These are phyloP conservation scores for Pseudopyricularia cyperi DNA, from an alignment of 2,329 filamentous ascomycete genomes.

Conservation along the genomic window DNA sequence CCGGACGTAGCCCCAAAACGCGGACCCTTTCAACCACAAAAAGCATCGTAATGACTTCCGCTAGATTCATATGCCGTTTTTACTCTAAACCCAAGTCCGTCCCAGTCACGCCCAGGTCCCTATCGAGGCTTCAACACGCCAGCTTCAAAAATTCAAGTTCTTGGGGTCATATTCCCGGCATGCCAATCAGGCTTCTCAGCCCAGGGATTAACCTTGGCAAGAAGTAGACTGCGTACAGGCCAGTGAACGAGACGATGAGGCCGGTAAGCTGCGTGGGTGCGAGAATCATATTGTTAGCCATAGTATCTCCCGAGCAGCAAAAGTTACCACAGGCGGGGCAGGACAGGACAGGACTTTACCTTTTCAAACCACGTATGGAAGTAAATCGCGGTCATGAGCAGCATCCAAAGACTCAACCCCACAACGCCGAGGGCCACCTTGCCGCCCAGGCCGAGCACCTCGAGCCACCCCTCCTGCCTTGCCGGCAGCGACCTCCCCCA, in stretches of 20 bases:
- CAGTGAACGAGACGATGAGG: constrained; percentile 31
- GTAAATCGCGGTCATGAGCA: constrained; percentile 96
- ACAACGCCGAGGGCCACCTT: constrained; percentile 52
- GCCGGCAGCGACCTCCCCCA: constrained; percentile 8
- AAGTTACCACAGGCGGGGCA: neutral
- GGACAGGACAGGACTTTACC: constrained; percentile 27
- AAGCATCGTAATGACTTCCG: too few relatives aligned
- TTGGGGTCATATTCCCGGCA: constrained; percentile 31
- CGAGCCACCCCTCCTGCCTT: constrained; percentile 9
- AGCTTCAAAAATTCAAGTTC: neutral
- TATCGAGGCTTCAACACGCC: neutral
- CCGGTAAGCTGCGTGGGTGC: constrained; percentile 34
- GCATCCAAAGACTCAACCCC: constrained; percentile 78
- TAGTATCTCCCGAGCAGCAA: neutral
- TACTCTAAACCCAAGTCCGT: too few relatives aligned
- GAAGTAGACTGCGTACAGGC: constrained; percentile 36
- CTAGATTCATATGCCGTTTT: too few relatives aligned
- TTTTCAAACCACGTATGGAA: constrained; percentile 99
- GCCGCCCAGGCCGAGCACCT: constrained; percentile 29
- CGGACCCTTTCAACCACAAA: too few relatives aligned
- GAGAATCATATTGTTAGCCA: constrained; percentile 11
- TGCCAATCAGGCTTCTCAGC: constrained; percentile 29
- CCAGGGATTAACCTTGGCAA: constrained; percentile 36
- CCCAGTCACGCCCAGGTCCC: too few relatives aligned
- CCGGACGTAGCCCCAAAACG: too few relatives aligned